Evolutionary conservation across 257 asterid genomes (phyloP).

Genomic region (Galeopsis tetrahit): DNA sequence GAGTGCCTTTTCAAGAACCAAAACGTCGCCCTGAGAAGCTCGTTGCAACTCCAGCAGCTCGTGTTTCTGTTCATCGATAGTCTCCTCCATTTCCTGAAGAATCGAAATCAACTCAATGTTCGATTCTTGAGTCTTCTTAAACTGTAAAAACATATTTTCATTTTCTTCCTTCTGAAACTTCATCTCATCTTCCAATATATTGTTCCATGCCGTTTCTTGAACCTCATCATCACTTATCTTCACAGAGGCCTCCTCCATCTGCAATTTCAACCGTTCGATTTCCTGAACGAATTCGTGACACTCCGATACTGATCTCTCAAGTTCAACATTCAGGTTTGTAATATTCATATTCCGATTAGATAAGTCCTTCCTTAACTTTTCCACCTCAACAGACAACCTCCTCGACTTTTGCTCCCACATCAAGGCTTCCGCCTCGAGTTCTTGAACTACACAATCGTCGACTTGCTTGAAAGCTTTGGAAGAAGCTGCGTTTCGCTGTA

Average conservation of each 20-base stretch:
- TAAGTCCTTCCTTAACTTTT: constrained; percentile 44
- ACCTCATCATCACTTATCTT: constrained; percentile 29
- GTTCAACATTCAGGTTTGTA: constrained; percentile 37
- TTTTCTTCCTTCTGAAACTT: constrained; percentile 45
- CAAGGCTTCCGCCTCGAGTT: constrained; percentile 50
- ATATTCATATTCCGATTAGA: constrained; percentile 36
- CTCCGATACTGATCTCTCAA: constrained; percentile 37
- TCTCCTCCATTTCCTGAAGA: constrained; percentile 62
- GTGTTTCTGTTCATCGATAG: constrained; percentile 43
- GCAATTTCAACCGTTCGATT: constrained; percentile 40
- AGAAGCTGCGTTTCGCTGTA: constrained; percentile 36
- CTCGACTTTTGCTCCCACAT: constrained; percentile 59
- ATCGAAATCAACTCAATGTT: constrained; percentile 48
- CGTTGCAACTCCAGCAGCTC: constrained; percentile 34
- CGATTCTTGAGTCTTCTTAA: constrained; percentile 54
- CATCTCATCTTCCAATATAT: constrained; percentile 42
- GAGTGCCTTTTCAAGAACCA: constrained; percentile 36
- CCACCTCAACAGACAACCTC: constrained; percentile 39
- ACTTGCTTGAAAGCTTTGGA: constrained; percentile 33
- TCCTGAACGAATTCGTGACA: constrained; percentile 38
- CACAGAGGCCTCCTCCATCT: constrained; percentile 32
- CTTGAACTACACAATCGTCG: constrained; percentile 38
- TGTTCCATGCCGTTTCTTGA: constrained; percentile 10
- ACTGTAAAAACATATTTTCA: constrained; percentile 36
- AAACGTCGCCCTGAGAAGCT: constrained; percentile 25